Percentiles rank a stretch among this genome's conserved stretches.
These are phyloP conservation scores for Diplodia scrobiculata DNA, from an alignment of 2,329 filamentous ascomycete genomes.

Conservation along the genomic window DNA sequence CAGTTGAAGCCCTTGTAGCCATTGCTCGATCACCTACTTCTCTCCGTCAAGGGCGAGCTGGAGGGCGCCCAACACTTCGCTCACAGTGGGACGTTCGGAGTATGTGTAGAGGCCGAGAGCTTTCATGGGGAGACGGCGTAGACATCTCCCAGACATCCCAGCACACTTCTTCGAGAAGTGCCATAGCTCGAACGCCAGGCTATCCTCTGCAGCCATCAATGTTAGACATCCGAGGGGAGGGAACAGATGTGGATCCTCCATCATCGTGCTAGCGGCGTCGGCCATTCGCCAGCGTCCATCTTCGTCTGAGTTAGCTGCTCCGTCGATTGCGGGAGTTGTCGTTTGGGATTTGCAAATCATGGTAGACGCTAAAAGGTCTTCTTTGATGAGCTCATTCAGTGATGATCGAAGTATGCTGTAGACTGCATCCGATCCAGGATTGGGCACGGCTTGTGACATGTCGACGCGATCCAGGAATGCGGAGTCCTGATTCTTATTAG, in stretches of 20 bases:
- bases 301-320: background rate
- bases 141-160: conserved; percentile 34
- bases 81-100: conserved; percentile 31
- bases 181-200: conserved; percentile 39
- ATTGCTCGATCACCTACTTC: background rate
- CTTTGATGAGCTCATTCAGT: conserved; percentile 49
- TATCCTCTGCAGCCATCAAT: conserved; percentile 23
- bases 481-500: conserved; percentile 39
- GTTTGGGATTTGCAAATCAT: background rate
- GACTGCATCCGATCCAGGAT: conserved; percentile 45
- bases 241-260: conserved; percentile 30
- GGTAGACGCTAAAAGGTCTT: conserved; percentile 40
- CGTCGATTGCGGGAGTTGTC: background rate
- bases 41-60: background rate
- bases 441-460: conserved; percentile 50
- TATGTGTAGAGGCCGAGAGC: conserved; percentile 33
- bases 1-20: no score
- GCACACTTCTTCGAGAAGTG: conserved; percentile 39
- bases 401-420: conserved; percentile 55
- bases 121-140: conserved; percentile 33
- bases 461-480: conserved; percentile 56
- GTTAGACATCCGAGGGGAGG: conserved; percentile 31
- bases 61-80: conserved; percentile 32
- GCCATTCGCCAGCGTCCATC: background rate
- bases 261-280: background rate